phyloP scores from a whole-genome alignment of 371 early-diverging fungal genomes.

The Mucor mucedo region DNA sequence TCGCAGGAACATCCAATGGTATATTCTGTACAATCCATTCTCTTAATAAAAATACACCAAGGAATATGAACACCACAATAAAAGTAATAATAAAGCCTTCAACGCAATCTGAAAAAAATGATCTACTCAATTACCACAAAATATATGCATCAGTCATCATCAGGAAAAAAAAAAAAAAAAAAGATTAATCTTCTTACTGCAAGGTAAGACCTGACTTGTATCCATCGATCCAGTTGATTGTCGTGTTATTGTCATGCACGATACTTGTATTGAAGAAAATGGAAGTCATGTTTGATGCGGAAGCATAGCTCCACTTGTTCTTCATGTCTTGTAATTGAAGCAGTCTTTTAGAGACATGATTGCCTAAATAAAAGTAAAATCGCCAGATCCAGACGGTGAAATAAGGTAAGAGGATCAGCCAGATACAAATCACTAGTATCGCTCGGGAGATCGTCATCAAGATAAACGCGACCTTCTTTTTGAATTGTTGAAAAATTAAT shows the following conservation, averaged over 20 bases:
- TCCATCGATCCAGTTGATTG: conserved; percentile 18
- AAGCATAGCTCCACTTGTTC: conserved; percentile 3
- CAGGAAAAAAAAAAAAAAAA: not conserved
- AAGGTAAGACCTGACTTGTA: conserved; percentile 20
- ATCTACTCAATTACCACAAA: conserved; percentile 35
- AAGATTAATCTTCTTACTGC: conserved; percentile 15
- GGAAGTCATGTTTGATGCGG: not conserved
- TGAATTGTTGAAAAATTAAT: conserved; percentile 44
- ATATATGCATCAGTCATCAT: not conserved
- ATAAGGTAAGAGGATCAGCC: conserved; percentile 87
- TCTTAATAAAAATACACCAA: conserved; percentile 78
- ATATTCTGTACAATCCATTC: conserved; percentile 90
- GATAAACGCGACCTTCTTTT: conserved; percentile 27
- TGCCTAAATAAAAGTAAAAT: conserved; percentile 76
- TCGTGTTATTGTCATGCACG: not conserved
- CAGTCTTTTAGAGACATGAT: conserved; percentile 20
- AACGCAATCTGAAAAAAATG: conserved; percentile 80
- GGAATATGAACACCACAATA: conserved; percentile 75
- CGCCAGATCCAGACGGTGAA: conserved; percentile 84
- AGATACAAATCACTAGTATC: conserved; percentile 70
- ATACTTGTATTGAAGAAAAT: not conserved
- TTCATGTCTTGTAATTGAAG: conserved; percentile 13
- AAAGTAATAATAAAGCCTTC: conserved; percentile 88
- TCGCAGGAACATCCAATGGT: conserved; percentile 34
- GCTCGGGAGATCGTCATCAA: conserved; percentile 44